These are phyloP conservation scores for Boletus tylopilopsis DNA, from an alignment of 768 basidiomycete genomes.

Conservation along the genomic window DNA sequence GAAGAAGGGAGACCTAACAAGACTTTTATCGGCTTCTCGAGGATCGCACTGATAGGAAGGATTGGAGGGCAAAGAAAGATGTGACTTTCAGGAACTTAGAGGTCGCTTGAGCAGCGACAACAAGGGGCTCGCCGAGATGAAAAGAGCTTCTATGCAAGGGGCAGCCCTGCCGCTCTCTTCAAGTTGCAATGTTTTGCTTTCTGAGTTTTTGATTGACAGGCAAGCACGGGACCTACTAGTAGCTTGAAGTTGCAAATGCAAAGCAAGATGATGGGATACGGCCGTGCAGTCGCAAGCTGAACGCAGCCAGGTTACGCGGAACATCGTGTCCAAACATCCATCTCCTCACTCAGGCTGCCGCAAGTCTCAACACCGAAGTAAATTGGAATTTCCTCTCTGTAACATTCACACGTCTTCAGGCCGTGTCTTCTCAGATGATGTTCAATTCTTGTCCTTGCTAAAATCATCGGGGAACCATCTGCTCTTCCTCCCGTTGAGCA, in stretches of 20 bases:
- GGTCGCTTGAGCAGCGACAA: constrained; percentile 57
- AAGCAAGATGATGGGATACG: constrained; percentile 94
- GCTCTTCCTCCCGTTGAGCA: constrained; percentile 73
- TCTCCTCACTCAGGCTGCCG: constrained; percentile 63
- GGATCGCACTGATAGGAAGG: constrained; percentile 64
- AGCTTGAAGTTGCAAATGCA: constrained; percentile 77
- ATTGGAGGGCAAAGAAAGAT: constrained; percentile 88
- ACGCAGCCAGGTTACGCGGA: constrained; percentile 68
- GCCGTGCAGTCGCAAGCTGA: constrained; percentile 77
- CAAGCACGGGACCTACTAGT: constrained; percentile 48
- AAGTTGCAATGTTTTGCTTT: not conserved
- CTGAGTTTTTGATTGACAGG: constrained; percentile 23
- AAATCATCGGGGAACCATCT: constrained; percentile 75
- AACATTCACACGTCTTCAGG: constrained; percentile 28
- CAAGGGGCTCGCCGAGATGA: constrained; percentile 53
- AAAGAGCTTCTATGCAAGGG: constrained; percentile 61
- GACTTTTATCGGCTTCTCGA: constrained; percentile 82
- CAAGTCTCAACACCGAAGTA: constrained; percentile 57
- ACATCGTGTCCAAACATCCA: constrained; percentile 76
- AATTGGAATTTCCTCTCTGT: not conserved
- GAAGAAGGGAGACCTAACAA: constrained; percentile 76
- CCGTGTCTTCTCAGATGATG: constrained; percentile 54
- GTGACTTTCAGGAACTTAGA: constrained; percentile 87
- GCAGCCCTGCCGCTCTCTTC: constrained; percentile 42
- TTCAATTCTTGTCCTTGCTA: constrained; percentile 70